Evolutionary conservation across 345 rosid species (phyloP), one percentile per base, ranked within the genome.

Genomic region (Moricandia moricandioides): DNA sequence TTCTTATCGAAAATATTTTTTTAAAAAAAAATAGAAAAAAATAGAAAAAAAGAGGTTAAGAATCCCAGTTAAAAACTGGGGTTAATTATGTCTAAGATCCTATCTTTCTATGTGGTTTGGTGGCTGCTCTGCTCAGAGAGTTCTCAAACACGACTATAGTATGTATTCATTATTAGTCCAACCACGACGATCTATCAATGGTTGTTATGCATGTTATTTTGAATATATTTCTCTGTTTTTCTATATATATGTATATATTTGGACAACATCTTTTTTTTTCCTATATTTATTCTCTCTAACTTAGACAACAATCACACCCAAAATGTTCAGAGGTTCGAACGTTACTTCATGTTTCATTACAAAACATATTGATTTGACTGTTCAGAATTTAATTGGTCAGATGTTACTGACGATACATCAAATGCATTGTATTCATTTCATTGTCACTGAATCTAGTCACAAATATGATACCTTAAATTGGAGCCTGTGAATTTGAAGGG

Each of bases 61-160:
- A n/a, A n/a, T n/a, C n/a, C n/a, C n/a, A n/a, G n/a, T n/a, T n/a
- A n/a, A n/a, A n/a, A n/a, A n/a, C n/a, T n/a, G n/a, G n/a, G n/a
- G n/a, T n/a, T n/a, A n/a, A n/a, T n/a, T n/a, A n/a, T n/a, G n/a
- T n/a, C n/a, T n/a, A n/a, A n/a, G n/a, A n/a, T n/a, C n/a, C n/a
- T n/a, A n/a, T n/a, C n/a, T 29, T 54, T 54, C 69, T 40, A 70
- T 70, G 61, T 55, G 39, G 37, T 62, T 51, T 69, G 69, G 73
- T 51, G 74, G 63, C 74, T 62, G 69, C 74, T 63, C 29, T 75
- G 74, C 58, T 69, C 49, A 76, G 70, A 40, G 63, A 27, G 45
- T 76, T 69, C 64, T 51, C 57, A 76, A 52, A 18, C 58, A 61
- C 37, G 52, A 62, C 31, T 24, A 14, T 45, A 63, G 67, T 29